Base-by-base conservation (phyloP, 2,329 filamentous ascomycete species). In the Neonectria sp. region DNA sequence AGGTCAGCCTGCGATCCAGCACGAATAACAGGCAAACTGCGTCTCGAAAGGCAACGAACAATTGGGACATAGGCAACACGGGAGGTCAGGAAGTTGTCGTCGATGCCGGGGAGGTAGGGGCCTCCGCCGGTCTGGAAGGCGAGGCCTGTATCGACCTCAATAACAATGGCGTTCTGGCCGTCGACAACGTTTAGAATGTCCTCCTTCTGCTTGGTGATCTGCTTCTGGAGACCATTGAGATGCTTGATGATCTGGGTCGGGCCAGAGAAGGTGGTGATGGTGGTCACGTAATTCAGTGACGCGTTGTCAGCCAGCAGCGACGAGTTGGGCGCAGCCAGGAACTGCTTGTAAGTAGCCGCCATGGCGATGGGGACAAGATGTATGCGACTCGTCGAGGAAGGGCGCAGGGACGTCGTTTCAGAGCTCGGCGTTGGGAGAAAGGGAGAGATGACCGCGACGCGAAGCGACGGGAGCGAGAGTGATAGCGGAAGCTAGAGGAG, bases 1-100 rank as follows among this genome's bases (percentile, higher is more conserved):
- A n/a, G 51, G 69, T 71, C 55, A 75, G 70, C 55, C 31, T 55
- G 25, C 17, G n/a, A 48, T 3, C 31, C 15, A 27, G 40, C 55
- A 31, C 40, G 45, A 68, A 48, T 40, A 33, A 27, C 40, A 37
- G 51, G 53, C 17, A 37, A 17, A 31, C 15, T 11, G n/a, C 4
- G 40, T 25, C 17, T 25, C 15, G 24, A 25, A 35, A 59, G 51
- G 43, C 21, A 59, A 88, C 92, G 79, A 86, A 98, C 95, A 83
- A 97, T 90, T 55, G 93, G 90, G 72, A 98, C 87, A 58, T 89
- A 90, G 68, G 95, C 95, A 62, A 89, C 89, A 76, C 92, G 92
- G 81, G 97, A 95, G 63, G 93, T 86, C 65, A 99, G 84, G 80
- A 98, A 97, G 84, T 98, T 98, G 85, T 98, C 95, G 77, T 98